These are phyloP conservation scores for Lichtheimia ramosa DNA, from an alignment of 371 early-diverging fungal genomes.

Conservation along the genomic window DNA sequence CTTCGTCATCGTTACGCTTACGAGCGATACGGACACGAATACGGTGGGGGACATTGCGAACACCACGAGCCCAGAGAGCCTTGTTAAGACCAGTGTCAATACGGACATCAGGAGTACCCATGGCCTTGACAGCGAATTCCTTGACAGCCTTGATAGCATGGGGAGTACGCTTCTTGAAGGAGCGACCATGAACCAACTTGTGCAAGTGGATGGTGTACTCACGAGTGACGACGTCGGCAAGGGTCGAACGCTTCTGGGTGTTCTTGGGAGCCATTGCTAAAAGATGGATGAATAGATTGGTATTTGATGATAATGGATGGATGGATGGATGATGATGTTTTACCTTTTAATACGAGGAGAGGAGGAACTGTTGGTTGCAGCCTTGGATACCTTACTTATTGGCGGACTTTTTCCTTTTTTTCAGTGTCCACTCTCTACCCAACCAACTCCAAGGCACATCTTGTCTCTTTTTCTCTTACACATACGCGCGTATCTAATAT, in stretches of 20 bases:
- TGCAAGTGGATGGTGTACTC: slow-evolving; percentile 96
- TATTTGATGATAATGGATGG: not conserved
- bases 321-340: not conserved
- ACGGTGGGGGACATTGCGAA: slow-evolving; percentile 91
- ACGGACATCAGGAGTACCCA: slow-evolving; percentile 90
- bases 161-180: slow-evolving; percentile 97
- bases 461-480: too few relatives aligned
- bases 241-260: slow-evolving; percentile 63
- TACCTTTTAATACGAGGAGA: too few relatives aligned
- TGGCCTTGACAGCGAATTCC: slow-evolving; percentile 83
- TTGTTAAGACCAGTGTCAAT: slow-evolving; percentile 81
- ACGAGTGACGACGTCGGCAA: slow-evolving; percentile 81
- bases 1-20: slow-evolving; percentile 94
- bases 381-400: too few relatives aligned
- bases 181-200: slow-evolving; percentile 73
- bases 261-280: slow-evolving; percentile 55
- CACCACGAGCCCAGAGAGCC: slow-evolving; percentile 87
- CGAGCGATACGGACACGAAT: slow-evolving; percentile 92
- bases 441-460: too few relatives aligned
- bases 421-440: too few relatives aligned
- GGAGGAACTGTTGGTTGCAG: too few relatives aligned
- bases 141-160: slow-evolving; percentile 92
- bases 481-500: too few relatives aligned
- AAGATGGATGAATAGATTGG: slow-evolving; percentile 7
- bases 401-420: too few relatives aligned